These are phyloP conservation scores for Amoeboaphelidium protococcarum DNA, from an alignment of 371 early-diverging fungal genomes.

Conservation along the genomic window DNA sequence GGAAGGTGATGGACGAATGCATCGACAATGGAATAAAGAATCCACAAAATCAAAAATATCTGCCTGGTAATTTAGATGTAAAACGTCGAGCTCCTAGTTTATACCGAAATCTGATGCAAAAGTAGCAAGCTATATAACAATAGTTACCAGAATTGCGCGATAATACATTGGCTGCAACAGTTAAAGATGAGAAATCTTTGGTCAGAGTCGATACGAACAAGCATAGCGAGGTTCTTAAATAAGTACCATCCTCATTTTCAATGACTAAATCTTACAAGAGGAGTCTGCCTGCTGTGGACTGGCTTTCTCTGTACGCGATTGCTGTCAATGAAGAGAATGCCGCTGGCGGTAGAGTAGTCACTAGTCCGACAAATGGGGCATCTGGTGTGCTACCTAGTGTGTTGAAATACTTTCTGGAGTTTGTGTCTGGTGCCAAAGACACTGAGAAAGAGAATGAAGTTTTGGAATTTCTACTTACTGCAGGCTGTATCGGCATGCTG, in stretches of 20 bases:
- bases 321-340: conserved; percentile 94
- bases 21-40: conserved; percentile 39
- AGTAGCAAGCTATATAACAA: conserved; percentile 13
- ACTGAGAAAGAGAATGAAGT: conserved; percentile 68
- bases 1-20: conserved; percentile 79
- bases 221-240: no score
- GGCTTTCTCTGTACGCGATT: conserved; percentile 75
- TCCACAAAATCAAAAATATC: conserved; percentile 19
- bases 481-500: conserved; percentile 81
- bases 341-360: conserved; percentile 65
- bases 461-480: conserved; percentile 68
- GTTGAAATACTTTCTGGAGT: conserved; percentile 78
- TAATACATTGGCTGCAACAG: no score
- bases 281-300: conserved; percentile 71
- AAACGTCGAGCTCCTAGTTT: conserved; percentile 63
- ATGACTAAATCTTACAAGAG: no score
- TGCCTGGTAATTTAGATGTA: conserved; percentile 64
- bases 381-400: conserved; percentile 84
- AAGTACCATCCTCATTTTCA: no score
- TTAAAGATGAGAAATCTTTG: no score
- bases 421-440: conserved; percentile 34
- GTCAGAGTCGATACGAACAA: no score
- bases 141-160: no score
- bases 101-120: conserved; percentile 53
- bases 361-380: conserved; percentile 79